Evolutionary conservation across 2,329 filamentous ascomycete species (phyloP).

Genomic region (Huntiella omanensis): DNA sequence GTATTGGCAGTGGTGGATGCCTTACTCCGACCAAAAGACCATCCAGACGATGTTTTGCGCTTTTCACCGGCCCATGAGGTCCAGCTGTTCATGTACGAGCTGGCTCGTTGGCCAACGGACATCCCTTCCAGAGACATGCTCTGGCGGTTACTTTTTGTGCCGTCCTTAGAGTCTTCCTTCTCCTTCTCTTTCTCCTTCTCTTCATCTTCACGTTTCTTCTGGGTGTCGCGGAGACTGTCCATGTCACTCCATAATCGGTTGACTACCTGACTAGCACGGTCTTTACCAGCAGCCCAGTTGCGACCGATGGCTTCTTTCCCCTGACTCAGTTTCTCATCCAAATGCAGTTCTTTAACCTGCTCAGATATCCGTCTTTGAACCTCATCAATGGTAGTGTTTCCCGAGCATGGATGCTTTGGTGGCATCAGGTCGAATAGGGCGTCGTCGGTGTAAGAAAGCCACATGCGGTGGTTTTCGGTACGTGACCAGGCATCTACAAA

Average conservation of each 20-base stretch:
- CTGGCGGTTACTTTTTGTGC: constrained; percentile 8
- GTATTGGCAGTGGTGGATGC: constrained; percentile 13
- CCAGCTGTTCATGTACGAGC: constrained; percentile 51
- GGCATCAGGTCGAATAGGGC: constrained; percentile 90
- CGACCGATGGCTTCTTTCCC: constrained; percentile 74
- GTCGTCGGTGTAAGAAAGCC: constrained; percentile 60
- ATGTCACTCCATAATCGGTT: constrained; percentile 83
- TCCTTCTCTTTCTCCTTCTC: constrained; percentile 12
- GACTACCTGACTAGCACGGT: constrained; percentile 73
- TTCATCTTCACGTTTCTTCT: constrained; percentile 25
- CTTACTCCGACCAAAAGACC: constrained; percentile 24
- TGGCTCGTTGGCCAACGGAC: constrained; percentile 24
- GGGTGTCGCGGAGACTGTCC: constrained; percentile 38
- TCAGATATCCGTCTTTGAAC: constrained; percentile 76
- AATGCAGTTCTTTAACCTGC: constrained; percentile 81
- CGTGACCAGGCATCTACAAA: constrained; percentile 76
- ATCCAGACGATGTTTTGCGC: constrained; percentile 33
- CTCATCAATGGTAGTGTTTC: constrained; percentile 83
- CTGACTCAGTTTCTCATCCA: constrained; percentile 75
- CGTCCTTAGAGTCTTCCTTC: neutral
- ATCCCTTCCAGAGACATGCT: constrained; percentile 1
- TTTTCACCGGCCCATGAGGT: constrained; percentile 54
- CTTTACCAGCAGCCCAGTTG: constrained; percentile 70
- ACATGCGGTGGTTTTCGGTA: constrained; percentile 84
- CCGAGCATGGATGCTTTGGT: constrained; percentile 81